Evolutionary conservation across 257 asterid species (phyloP), one percentile per base, ranked within the genome.

Genomic region (Nicotiana obtusifolia): DNA sequence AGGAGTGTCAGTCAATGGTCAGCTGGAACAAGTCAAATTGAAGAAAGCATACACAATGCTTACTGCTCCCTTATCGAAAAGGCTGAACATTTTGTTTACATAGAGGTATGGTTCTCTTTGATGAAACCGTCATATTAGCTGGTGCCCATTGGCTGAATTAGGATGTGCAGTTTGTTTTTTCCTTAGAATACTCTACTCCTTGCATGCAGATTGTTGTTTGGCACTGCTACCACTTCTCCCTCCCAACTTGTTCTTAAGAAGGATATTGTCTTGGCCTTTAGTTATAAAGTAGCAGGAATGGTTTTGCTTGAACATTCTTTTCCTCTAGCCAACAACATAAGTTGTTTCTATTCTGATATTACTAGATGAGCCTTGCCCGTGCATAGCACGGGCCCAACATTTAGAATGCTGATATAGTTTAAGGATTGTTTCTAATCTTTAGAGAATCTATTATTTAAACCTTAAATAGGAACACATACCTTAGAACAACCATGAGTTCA

Each of bases 1-100:
- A 88, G 99, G 85, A 93, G 98, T 84, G 99, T 93, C 84, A 92
- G 97, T 87, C 97, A 95, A 77, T 95, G 99, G 99, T 95, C 99
- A 17, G 99, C 99, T 24, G 99, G 99, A 82, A 93, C 99, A 69
- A 92, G 97, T 89, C 99, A 95, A 88, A 90, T 62, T 79, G 99
- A 95, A 87, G 97, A 92, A 80, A 95, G 99, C 84, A 93, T 95
- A 82, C 99, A 95, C 89, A 89, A 83, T 81, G 95, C 99, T 54
- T 95, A 95, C 84, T 92, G 98, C 87, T 91, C 98, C 28, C 93
- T 95, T 53, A 95, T 95, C 80, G 98, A 95, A 82, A 93, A 90
- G 87, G 99, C 98, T 52, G 97, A 95, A 80, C 97, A 92, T 83
- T 91, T 88, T 82, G 88, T 95, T 71, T 95, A 95, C 86, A 93